Conservation (phyloP, 495 filamentous ascomycete genomes). For the Hypoxylon lienhwacheense region DNA sequence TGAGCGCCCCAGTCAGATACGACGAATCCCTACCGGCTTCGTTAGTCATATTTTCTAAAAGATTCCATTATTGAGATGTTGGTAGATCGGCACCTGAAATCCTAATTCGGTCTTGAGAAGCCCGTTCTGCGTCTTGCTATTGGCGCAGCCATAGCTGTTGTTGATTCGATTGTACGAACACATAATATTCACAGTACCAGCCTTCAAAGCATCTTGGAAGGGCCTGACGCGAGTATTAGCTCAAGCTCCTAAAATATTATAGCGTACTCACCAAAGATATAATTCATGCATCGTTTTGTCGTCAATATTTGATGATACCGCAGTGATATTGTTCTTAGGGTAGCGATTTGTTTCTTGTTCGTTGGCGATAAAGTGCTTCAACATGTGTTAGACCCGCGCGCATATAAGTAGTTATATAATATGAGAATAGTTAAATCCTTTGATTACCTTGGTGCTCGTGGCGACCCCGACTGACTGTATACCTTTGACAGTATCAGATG, state of each 20-base stretch:
- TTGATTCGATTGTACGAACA: conserved; percentile 72
- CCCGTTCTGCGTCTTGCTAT: conserved; percentile 62
- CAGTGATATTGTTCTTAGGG: conserved; percentile 46
- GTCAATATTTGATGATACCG: conserved; percentile 64
- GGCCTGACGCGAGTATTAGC: conserved; percentile 46
- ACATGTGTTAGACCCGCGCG: conserved; percentile 4
- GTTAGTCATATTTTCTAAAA: neutral
- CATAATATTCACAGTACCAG: conserved; percentile 65
- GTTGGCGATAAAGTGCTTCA: conserved; percentile 62
- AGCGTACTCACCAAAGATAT: conserved; percentile 63
- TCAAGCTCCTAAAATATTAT: conserved; percentile 41
- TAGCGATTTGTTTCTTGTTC: conserved; percentile 69
- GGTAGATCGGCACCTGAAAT: conserved; percentile 48
- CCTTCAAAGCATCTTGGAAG: conserved; percentile 66
- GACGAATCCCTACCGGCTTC: conserved; percentile 54
- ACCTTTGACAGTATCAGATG: conserved; percentile 49
- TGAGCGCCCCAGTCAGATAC: conserved; percentile 65
- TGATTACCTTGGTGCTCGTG: conserved; percentile 58
- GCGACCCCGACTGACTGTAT: conserved; percentile 58
- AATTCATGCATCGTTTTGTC: conserved; percentile 71
- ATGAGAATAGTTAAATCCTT: no score
- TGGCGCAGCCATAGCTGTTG: conserved; percentile 65
- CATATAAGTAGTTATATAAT: neutral
- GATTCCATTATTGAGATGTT: neutral
- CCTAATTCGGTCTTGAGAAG: conserved; percentile 67